A percentile compares a stretch with the other conserved stretches of the same genome.
These are phyloP conservation scores for Globisporangium lucens DNA, from an alignment of 352 stramenopile species.

Conservation along the genomic window DNA sequence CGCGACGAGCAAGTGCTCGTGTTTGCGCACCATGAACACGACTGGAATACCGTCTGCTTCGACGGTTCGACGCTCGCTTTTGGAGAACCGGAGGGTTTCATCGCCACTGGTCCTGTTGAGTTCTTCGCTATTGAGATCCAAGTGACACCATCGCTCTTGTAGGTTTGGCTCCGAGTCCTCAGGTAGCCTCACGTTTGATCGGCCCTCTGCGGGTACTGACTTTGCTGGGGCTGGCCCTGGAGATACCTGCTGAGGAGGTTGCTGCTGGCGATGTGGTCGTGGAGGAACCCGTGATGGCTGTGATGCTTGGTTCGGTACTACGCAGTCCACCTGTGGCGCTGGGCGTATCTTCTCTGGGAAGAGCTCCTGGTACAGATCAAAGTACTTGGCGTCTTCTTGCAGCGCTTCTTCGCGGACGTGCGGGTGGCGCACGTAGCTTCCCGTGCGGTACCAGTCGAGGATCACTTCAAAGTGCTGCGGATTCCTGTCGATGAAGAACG, in stretches of 20 bases:
- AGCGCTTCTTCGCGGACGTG: conserved; percentile 47
- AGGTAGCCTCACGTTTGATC: no score
- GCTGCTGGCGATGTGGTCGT: conserved; percentile 7
- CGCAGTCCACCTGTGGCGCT: not conserved
- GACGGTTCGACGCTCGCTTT: conserved; percentile 31
- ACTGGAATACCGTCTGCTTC: conserved; percentile 23
- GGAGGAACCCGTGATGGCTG: conserved; percentile 16
- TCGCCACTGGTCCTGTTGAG: not conserved
- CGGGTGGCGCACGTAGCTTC: conserved; percentile 34
- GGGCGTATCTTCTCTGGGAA: conserved; percentile 24
- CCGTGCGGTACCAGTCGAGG: conserved; percentile 74
- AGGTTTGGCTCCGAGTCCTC: no score
- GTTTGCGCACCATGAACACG: conserved; percentile 41
- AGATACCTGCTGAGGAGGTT: not conserved
- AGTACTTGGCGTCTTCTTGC: conserved; percentile 60
- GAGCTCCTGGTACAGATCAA: conserved; percentile 61
- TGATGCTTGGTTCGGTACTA: not conserved
- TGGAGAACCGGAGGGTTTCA: conserved; percentile 32
- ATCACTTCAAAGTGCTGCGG: conserved; percentile 68
- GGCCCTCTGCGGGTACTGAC: no score
- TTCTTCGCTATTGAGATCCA: not conserved
- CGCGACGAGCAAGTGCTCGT: conserved; percentile 58
- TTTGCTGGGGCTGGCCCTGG: no score
- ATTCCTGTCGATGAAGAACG: conserved; percentile 75
- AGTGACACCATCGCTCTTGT: not conserved